Base-by-base conservation (phyloP, 2,329 filamentous ascomycete species). In the Apiospora phragmitis region DNA sequence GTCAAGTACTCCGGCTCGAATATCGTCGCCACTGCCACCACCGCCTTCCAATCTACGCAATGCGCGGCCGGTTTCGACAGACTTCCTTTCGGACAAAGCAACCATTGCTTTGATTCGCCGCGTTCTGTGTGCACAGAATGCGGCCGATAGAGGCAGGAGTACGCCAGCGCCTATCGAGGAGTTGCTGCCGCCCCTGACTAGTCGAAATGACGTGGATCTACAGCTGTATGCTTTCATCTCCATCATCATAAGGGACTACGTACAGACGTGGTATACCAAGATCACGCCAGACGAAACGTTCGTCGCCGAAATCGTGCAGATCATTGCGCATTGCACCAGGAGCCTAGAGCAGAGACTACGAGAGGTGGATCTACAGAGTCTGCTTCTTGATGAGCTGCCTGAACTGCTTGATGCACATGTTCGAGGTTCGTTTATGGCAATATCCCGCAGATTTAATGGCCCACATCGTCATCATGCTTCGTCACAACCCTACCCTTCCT, bases 161-260 rank as follows among this genome's bases (percentile, higher is more conserved):
- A 82, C 83, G 21, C 82, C 84, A n/a, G 81, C 83, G 41, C 89
- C 93, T 67, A 91, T 97, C 75, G 91, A 97, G 72, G 92, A 95
- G 75, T 85, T 97, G 59, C 85, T 99, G 65, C 96, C 95, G 71
- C 94, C 95, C 49, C 86, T 99, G 77, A 98, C 95, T 67, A 97
- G 94, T 84, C 94, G 94, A 68, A 97, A 97, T 80, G 94, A 97
- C 76, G 90, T 98, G 71, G 96, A 99, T 81, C 84, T 97, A 70
- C 93, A 99, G 82, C 88, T 99, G 5, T 99, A 98, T 80, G 95
- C 94, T 38, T 89, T 98, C 72, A 91, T 99, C 72, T 93, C 96
- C 68, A 92, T 98, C 71, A 90, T 98, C 72, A 86, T 98, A 76
- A 91, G 93, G 77, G 94, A 98, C 74, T 97, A 94, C 80, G 93